Percentiles rank a stretch among this genome's conserved stretches.
phyloP scores from a whole-genome alignment of 2,329 filamentous ascomycete genomes.

The Venturia asperata region DNA sequence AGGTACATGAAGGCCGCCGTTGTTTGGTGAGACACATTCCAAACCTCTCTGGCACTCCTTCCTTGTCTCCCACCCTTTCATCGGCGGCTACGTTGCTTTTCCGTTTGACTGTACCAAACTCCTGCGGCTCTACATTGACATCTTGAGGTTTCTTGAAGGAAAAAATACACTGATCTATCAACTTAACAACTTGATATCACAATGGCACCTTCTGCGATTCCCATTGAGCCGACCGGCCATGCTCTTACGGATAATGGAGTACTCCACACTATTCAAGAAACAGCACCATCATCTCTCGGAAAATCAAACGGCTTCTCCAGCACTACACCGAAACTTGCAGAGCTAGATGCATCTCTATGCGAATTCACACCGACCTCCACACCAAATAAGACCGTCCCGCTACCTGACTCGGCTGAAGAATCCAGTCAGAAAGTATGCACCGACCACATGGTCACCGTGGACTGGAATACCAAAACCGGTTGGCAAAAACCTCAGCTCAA shows the following conservation, averaged over 20 bases:
- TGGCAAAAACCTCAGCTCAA: slow-evolving; percentile 69
- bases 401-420: slow-evolving; percentile 35
- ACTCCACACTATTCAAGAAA: slow-evolving; percentile 27
- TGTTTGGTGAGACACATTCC: not conserved
- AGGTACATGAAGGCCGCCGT: not conserved
- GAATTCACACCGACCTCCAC: slow-evolving; percentile 35
- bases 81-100: not conserved
- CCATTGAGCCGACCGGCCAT: slow-evolving; percentile 18
- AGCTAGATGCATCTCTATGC: slow-evolving; percentile 40
- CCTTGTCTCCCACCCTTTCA: not conserved
- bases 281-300: slow-evolving; percentile 28
- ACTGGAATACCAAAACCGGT: slow-evolving; percentile 58
- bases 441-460: slow-evolving; percentile 80
- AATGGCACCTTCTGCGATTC: slow-evolving; percentile 25
- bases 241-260: slow-evolving; percentile 30
- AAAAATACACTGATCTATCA: not conserved
- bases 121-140: not conserved
- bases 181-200: not conserved
- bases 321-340: slow-evolving; percentile 26
- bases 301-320: slow-evolving; percentile 14
- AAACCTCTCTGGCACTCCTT: not conserved
- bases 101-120: not conserved
- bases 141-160: not conserved
- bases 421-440: slow-evolving; percentile 47
- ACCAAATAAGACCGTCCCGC: slow-evolving; percentile 37